phyloP scores from a whole-genome alignment of 176 grass and related monocot species.

The Oryza glumipatula region DNA sequence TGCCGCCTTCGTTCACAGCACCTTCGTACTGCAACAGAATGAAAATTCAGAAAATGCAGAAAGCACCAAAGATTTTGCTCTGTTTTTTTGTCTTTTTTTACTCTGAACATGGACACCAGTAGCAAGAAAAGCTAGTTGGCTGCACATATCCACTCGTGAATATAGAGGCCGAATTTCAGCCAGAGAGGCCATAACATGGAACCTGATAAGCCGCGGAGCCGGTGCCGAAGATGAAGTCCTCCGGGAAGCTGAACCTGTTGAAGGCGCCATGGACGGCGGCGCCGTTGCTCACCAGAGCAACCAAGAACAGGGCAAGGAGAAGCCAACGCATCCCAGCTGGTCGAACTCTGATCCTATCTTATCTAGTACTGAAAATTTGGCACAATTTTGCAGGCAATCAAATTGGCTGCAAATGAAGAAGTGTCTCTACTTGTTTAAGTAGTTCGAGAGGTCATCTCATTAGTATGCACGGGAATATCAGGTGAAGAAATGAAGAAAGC shows the following conservation, averaged over 20 bases:
- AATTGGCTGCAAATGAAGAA: not conserved
- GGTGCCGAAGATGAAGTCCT: not conserved
- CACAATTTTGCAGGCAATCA: not conserved
- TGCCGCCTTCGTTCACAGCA: constrained; percentile 25
- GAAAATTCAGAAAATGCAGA: not conserved
- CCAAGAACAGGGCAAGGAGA: not conserved
- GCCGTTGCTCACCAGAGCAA: not conserved
- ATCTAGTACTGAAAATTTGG: not conserved
- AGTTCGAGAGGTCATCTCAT: not conserved
- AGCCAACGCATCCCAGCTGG: not conserved
- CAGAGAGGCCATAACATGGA: not conserved
- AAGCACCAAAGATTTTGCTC: not conserved
- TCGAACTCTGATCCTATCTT: not conserved
- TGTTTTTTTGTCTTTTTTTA: not conserved
- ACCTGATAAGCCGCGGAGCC: not conserved
- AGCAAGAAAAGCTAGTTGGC: too few relatives aligned
- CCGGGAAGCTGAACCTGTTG: not conserved
- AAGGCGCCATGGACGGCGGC: not conserved
- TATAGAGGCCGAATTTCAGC: not conserved
- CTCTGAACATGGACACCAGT: not conserved
- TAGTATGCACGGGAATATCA: not conserved
- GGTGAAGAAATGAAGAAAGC: not conserved
- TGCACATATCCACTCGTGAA: too few relatives aligned
- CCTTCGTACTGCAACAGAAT: constrained; percentile 56
- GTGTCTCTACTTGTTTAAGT: not conserved